Base-by-base conservation (phyloP, 1,284 basidiomycete species). In the Cryptococcus sp. region DNA sequence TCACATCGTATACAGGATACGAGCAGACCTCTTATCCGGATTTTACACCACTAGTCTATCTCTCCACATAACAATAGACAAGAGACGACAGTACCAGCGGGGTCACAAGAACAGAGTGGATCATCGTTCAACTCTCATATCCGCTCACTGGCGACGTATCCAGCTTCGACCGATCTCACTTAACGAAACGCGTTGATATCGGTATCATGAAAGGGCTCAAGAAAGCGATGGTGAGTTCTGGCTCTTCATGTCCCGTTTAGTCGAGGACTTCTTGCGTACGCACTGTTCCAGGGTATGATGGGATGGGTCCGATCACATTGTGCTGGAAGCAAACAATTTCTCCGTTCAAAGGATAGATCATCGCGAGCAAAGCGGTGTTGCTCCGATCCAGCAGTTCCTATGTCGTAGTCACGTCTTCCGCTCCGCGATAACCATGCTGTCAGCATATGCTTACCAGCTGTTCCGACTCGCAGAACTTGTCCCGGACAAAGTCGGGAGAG, bases 121-220 rank as follows among this genome's bases (percentile, higher is more conserved):
- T 25, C 25, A 25, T 25, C 25, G 25, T 25, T 25, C 25, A 25
- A 25, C 25, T 25, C 25, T 25, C 25, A 25, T 25, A 25, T 25
- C 25, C 25, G 25, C 25, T 25, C 25, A 25, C 25, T 25, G 25
- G 25, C 3, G 25, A 25, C 25, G 25, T 25, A 25, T 25, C 25
- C 25, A 25, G 25, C 25, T 25, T 25, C 25, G 25, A 25, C 25
- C 25, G 25, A 25, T 25, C 25, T 25, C 25, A 25, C 25, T 6
- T 6, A 25, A 25, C 25, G 25, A 25, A 25, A 25, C 25, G 25
- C 25, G 25, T 25, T 25, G 25, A 25, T 25, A 3, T 25, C 25
- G 25, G 25, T 25, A 25, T 25, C 25, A 94, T 94, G 91, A 94
- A 93, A 82, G 87, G 87, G 66, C 82, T 94, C 75, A 92, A 90